Evolutionary conservation across 768 basidiomycete species (phyloP), one percentile per base, ranked within the genome.

Genomic region (Coprinopsis sp.): DNA sequence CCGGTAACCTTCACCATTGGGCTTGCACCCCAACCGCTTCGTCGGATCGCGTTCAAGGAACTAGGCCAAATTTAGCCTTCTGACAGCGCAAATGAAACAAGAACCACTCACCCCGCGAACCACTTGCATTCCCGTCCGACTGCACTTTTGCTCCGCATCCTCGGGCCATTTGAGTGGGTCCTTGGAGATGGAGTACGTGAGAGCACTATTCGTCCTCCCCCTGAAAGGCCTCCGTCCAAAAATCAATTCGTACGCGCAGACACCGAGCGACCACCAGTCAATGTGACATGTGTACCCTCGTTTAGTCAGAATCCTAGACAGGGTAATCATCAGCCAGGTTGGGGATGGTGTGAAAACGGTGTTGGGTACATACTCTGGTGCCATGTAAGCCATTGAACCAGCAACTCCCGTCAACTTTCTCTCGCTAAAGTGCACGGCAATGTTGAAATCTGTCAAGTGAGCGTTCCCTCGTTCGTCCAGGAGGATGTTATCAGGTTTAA

Each of bases 381-480:
- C 94, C 95, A 99, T 99, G 64, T 99, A 99, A 2, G 95, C 95
- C 94, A 98, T 95, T 42, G 91, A 95, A 7, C 95, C 95, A 19
- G 95, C 95, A 0, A 99, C 88, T 19, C 93, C 92, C 11, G 88
- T 93, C 27, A 92, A 68, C 48, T 86, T 79, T 46, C 89, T 78
- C 47, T 96, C 92, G 4, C 85, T 82, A 61, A 89, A 98, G 64
- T 99, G 95, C 6, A 98, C 92, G 13, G 95, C 95, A 49, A 99
- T 99, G 64, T 99, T 99, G 68, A 99, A 96, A 63, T 99, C 95
- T 0, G 87, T 98, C 51, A 99, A 73, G 64, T 99, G 95, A 6
- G 94, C 94, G 58, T 99, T 93, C 2, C 95, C 95, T 40, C 78
- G 76, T 59, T 96, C 94, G 63, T 99, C 95, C 14, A 98, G 81